These are phyloP conservation scores for Tuber melanosporum DNA, from an alignment of 495 filamentous ascomycete genomes.

Conservation along the genomic window DNA sequence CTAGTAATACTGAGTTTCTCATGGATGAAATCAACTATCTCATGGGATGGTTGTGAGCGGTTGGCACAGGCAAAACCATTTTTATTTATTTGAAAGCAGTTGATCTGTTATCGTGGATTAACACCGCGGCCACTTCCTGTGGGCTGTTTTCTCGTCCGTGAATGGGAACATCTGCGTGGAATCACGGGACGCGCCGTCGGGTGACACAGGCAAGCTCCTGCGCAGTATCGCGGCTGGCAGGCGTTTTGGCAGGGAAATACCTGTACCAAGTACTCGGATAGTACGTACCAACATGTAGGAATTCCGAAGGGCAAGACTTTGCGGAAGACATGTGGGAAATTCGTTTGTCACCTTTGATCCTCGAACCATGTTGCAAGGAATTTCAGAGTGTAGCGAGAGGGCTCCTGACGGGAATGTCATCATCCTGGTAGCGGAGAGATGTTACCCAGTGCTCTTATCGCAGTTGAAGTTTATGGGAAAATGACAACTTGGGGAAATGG, in stretches of 20 bases:
- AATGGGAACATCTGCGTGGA: not conserved
- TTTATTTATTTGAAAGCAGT: not conserved
- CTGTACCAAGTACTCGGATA: not conserved
- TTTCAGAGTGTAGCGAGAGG: not conserved
- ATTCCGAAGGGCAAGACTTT: not conserved
- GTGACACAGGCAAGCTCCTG: constrained; percentile 16
- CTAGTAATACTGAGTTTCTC: not conserved
- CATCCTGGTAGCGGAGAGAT: not conserved
- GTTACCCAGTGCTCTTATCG: not conserved
- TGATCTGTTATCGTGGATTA: not conserved
- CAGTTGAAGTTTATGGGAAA: not conserved
- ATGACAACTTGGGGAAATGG: not conserved
- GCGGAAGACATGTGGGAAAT: not conserved
- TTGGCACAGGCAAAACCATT: not conserved
- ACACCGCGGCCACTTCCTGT: not conserved
- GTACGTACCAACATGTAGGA: constrained; percentile 5
- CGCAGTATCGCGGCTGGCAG: not conserved
- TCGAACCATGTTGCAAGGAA: not conserved
- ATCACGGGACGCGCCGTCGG: constrained; percentile 19
- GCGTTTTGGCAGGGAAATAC: constrained; percentile 8
- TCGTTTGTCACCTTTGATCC: not conserved
- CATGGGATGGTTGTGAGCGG: not conserved
- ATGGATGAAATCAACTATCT: not conserved
- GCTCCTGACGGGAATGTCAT: not conserved
- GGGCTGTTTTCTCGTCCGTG: not conserved